Percentiles rank a stretch among this genome's conserved stretches.
Evolutionary conservation across 2,329 filamentous ascomycete genomes (phyloP).

Genomic region (Malbranchea zuffiana): DNA sequence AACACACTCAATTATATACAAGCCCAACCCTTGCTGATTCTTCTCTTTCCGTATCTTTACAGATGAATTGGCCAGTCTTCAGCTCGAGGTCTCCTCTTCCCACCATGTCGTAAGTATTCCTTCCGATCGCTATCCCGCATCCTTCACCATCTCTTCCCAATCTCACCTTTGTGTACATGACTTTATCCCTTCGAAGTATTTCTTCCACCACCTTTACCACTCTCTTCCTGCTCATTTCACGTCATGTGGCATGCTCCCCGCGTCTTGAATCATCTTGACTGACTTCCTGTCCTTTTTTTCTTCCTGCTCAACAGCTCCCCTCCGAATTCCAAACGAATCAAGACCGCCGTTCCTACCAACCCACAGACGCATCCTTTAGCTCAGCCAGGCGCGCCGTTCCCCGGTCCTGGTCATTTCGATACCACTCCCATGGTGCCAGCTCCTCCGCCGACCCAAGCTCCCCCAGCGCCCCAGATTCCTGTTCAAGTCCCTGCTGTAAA

Average conservation of each 20-base stretch:
- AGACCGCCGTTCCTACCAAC: slow-evolving; percentile 28
- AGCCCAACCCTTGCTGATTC: slow-evolving; percentile 14
- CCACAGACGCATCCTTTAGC: slow-evolving; percentile 29
- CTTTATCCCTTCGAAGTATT: no score
- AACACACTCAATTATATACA: slow-evolving; percentile 10
- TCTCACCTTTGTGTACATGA: not conserved
- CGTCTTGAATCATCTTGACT: slow-evolving; percentile 6
- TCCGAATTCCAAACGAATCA: slow-evolving; percentile 34
- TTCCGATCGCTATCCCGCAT: no score
- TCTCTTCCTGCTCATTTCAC: slow-evolving; percentile 10
- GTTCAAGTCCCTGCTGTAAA: slow-evolving; percentile 24
- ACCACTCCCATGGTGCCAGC: slow-evolving; percentile 30
- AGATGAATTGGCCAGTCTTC: slow-evolving; percentile 19
- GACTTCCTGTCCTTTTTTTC: slow-evolving; percentile 11
- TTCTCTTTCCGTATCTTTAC: slow-evolving; percentile 14
- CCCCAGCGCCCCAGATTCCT: slow-evolving; percentile 19
- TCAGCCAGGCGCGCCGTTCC: slow-evolving; percentile 29
- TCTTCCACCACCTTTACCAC: no score
- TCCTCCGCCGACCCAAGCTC: slow-evolving; percentile 15
- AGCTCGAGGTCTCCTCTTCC: slow-evolving; percentile 16
- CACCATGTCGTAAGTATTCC: slow-evolving; percentile 19
- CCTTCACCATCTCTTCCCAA: not conserved
- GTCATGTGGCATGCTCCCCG: no score
- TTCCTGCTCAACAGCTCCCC: slow-evolving; percentile 24
- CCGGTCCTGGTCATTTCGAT: slow-evolving; percentile 27